Evolutionary conservation across 768 basidiomycete genomes (phyloP).

Genomic region (Tylopilus subfusipes): DNA sequence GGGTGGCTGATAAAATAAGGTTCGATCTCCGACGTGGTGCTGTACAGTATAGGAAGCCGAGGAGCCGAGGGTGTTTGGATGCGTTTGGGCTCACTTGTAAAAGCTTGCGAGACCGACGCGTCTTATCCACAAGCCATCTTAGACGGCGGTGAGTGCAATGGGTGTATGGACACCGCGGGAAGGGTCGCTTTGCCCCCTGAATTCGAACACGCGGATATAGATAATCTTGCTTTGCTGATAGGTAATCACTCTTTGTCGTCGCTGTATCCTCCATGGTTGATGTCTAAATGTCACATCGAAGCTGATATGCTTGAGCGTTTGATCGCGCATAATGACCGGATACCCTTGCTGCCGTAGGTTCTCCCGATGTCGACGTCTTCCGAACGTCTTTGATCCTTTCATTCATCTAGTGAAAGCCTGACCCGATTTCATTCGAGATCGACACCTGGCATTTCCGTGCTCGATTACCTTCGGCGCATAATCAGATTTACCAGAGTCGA

Average conservation of each 20-base stretch:
- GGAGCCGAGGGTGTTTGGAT: conserved; percentile 33
- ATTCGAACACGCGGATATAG: conserved; percentile 82
- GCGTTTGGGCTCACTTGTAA: conserved; percentile 30
- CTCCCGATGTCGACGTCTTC: conserved; percentile 10
- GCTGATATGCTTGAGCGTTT: conserved; percentile 96
- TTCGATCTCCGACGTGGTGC: conserved; percentile 51
- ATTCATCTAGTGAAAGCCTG: conserved; percentile 64
- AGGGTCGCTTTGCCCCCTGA: conserved; percentile 76
- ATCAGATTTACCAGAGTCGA: conserved; percentile 95
- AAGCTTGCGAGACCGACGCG: background rate
- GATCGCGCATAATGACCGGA: conserved; percentile 93
- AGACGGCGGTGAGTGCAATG: conserved; percentile 56
- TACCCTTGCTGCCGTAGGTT: conserved; percentile 81
- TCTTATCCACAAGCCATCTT: conserved; percentile 24
- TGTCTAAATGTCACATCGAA: conserved; percentile 34
- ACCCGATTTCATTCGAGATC: conserved; percentile 97
- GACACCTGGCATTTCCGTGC: conserved; percentile 79
- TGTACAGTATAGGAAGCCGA: conserved; percentile 49
- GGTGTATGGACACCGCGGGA: conserved; percentile 70
- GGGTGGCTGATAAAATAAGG: conserved; percentile 43
- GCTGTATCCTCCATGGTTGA: conserved; percentile 17
- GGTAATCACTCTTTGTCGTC: conserved; percentile 47
- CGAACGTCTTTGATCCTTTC: conserved; percentile 19
- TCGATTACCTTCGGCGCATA: conserved; percentile 93
- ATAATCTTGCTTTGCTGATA: conserved; percentile 84